A percentile compares a stretch with the other conserved stretches of the same genome.
phyloP scores from a whole-genome alignment of 2,329 filamentous ascomycete species.

The Microcyclospora pomicola region DNA sequence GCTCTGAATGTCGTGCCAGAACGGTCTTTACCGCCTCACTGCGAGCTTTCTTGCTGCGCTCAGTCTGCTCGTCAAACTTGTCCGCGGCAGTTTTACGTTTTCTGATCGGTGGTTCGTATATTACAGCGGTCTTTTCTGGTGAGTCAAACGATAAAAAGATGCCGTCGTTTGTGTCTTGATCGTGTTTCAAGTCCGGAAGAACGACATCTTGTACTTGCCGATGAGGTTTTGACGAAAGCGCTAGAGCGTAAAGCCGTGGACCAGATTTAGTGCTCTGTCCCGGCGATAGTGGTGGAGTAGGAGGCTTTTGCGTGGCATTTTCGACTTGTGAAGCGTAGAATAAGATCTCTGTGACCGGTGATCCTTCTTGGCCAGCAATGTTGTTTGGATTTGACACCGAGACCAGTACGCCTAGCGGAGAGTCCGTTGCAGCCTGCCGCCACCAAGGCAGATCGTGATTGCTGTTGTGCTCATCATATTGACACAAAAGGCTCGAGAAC shows the following conservation, averaged over 20 bases:
- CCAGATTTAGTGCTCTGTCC: neutral
- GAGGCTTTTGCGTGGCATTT: conserved; percentile 9
- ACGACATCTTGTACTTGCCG: conserved; percentile 9
- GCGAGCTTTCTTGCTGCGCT: conserved; percentile 29
- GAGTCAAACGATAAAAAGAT: conserved; percentile 11
- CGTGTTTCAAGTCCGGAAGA: conserved; percentile 15
- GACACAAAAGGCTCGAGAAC: conserved; percentile 9
- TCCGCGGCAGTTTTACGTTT: conserved; percentile 31
- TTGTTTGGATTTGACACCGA: conserved; percentile 1
- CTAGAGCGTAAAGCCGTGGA: conserved; percentile 27
- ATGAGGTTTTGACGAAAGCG: conserved; percentile 31
- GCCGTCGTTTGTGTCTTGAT: conserved; percentile 7
- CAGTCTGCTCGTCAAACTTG: conserved; percentile 35
- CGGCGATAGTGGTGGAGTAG: conserved; percentile 22
- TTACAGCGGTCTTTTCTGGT: conserved; percentile 4
- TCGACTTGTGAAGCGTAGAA: conserved; percentile 28
- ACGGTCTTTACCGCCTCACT: conserved; percentile 30
- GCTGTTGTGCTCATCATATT: neutral
- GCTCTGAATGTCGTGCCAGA: conserved; percentile 27
- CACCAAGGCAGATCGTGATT: conserved; percentile 7
- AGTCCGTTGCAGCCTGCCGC: conserved; percentile 8
- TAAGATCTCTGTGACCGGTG: conserved; percentile 29
- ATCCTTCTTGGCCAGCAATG: neutral
- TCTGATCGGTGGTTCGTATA: conserved; percentile 15
- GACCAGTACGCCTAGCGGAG: conserved; percentile 9